phyloP scores from a whole-genome alignment of 2,329 filamentous ascomycete genomes.

The Colletotrichum sp. region DNA sequence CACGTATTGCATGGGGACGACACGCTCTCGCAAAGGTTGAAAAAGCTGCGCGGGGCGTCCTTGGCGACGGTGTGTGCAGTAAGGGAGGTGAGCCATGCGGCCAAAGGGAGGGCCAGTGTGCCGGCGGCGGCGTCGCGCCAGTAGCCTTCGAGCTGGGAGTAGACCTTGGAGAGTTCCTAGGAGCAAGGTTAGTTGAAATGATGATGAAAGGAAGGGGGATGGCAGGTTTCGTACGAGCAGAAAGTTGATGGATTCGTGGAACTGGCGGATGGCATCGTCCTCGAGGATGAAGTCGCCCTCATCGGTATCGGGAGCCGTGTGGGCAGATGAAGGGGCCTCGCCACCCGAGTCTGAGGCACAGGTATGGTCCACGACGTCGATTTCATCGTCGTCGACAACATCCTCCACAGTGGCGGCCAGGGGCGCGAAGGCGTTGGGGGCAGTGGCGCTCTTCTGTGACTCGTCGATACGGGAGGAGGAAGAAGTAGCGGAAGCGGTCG shows the following conservation, averaged over 20 bases:
- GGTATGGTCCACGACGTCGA: background rate
- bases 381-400: background rate
- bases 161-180: background rate
- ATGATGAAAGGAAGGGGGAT: background rate
- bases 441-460: rapidly evolving
- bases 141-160: background rate
- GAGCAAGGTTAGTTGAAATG: background rate
- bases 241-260: background rate
- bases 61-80: background rate
- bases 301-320: background rate
- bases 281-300: background rate
- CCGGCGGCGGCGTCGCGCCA: background rate
- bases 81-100: background rate
- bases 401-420: background rate
- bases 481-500: rapidly evolving
- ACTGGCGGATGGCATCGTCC: background rate
- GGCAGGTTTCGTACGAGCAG: background rate
- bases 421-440: background rate
- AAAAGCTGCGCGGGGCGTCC: background rate
- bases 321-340: background rate
- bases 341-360: background rate
- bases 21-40: background rate
- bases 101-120: background rate
- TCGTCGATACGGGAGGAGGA: background rate
- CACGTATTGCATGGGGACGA: background rate